Base-by-base conservation (phyloP, 1,139 yeast genomes). In the Geotrichum australiense region DNA sequence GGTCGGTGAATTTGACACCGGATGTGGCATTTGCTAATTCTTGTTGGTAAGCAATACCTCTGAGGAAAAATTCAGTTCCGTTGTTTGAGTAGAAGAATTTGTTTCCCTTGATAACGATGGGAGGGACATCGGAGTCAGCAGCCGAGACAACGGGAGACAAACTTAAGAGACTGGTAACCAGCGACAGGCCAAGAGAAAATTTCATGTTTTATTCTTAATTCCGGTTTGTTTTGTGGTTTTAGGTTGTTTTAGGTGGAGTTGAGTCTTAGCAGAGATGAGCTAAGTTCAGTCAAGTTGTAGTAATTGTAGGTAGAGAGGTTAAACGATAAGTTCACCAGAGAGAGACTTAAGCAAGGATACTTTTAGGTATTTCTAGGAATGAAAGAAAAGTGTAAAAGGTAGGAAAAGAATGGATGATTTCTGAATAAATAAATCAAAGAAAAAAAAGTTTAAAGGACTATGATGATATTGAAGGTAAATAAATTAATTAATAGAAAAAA, bases 21-120 rank as follows among this genome's bases (percentile, higher is more conserved):
- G 64, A 55, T 28, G 80, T 68, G 37, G 70, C 61, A 55, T 76
- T 75, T 35, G 75, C 70, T 42, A 79, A 73, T 62, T 82, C 80
- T 50, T 80, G 75, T 66, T 83, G 94, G 68, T 84, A 83, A 24
- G 93, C 94, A 49, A 84, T 70, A 63, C 94, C 94, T 59, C 71
- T 73, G 63, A 85, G 75, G 65, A 78, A 80, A 66, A 85, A 85
- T 61, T 85, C 93, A 42, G 89, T 71, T 21, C 91, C 93, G 59
- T 84, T 83, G 64, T 78, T 78, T 49, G 82, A 68, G 70, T 73
- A 83, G 68, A 74, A 85, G 63, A 85, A 85, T 63, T 84, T 79
- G 61, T 63, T 64, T 34, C 69, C 69, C 45, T 57, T 58, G 46
- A 65, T 54, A 45, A 57, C 67, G 45, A 66, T 59, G 29, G 62